Evolutionary conservation across 495 filamentous ascomycete genomes (phyloP).

Genomic region (Neurospora sp.): DNA sequence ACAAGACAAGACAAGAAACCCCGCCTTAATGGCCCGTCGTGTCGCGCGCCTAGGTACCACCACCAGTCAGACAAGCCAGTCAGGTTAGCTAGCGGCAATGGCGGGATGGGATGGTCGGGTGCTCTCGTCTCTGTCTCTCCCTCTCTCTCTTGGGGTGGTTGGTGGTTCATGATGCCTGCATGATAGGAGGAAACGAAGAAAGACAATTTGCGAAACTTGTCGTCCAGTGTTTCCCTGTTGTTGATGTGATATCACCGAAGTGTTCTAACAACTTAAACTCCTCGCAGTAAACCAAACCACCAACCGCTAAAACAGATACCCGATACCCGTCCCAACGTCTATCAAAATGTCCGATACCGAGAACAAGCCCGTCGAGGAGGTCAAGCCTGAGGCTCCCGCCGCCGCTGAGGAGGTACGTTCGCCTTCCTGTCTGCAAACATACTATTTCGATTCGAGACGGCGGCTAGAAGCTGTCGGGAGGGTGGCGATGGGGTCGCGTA

Average conservation of each 20-base stretch:
- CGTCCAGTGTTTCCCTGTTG: too few relatives aligned
- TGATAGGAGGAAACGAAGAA: neutral
- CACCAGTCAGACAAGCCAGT: neutral
- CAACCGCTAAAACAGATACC: neutral
- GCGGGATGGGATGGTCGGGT: neutral
- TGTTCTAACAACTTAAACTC: too few relatives aligned
- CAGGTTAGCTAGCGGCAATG: neutral
- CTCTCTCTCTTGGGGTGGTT: neutral
- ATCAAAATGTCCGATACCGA: slow-evolving; percentile 35
- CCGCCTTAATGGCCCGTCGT: neutral
- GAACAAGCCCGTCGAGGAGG: slow-evolving; percentile 27
- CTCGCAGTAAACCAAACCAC: neutral
- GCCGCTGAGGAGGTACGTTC: slow-evolving; percentile 35
- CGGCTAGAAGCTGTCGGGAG: neutral
- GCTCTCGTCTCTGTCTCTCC: neutral
- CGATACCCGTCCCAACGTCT: neutral
- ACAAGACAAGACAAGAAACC: neutral
- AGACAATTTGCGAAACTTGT: neutral
- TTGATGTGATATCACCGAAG: neutral
- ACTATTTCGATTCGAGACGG: neutral
- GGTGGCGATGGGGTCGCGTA: neutral
- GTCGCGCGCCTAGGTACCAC: neutral
- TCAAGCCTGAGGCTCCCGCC: slow-evolving; percentile 36
- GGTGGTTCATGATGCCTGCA: neutral
- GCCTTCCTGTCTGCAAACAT: neutral